Conservation (phyloP, 768 basidiomycete species). For the Boletus vinaceobasis region DNA sequence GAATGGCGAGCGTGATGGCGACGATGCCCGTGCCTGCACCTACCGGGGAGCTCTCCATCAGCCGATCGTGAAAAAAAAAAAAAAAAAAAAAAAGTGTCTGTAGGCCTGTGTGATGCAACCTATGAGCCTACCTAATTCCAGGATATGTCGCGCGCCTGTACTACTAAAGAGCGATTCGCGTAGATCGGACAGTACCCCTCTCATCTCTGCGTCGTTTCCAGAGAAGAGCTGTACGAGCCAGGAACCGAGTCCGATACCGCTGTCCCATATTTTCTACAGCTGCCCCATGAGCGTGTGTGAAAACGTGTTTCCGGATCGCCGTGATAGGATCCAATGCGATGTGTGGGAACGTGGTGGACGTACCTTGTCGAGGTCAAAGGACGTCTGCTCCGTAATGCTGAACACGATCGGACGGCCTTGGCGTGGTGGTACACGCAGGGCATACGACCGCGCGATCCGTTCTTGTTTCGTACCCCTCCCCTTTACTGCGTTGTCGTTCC, state of each 20-base stretch:
- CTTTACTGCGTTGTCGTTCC: conserved; percentile 12
- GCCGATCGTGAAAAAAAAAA: background rate
- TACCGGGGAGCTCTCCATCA: conserved; percentile 22
- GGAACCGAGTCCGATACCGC: conserved; percentile 79
- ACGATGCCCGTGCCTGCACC: conserved; percentile 88
- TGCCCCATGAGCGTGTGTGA: conserved; percentile 10
- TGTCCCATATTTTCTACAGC: conserved; percentile 93
- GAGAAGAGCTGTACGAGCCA: conserved; percentile 55
- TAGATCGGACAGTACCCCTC: conserved; percentile 16
- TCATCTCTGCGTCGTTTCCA: background rate
- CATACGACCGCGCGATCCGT: conserved; percentile 43
- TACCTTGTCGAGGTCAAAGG: conserved; percentile 93
- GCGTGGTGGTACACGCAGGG: background rate
- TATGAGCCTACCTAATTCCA: conserved; percentile 71
- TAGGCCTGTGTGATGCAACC: background rate
- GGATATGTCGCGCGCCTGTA: conserved; percentile 37
- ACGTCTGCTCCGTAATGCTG: conserved; percentile 72
- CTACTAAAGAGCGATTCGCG: conserved; percentile 41
- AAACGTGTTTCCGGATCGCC: background rate
- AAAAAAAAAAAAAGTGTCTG: background rate
- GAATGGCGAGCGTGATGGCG: conserved; percentile 57
- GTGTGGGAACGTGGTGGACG: conserved; percentile 8
- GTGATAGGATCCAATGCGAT: background rate
- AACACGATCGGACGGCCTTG: conserved; percentile 29
- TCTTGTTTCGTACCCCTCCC: conserved; percentile 55